Base-by-base conservation (phyloP, 805 yeast genomes). In the Starmerella kuoi region DNA sequence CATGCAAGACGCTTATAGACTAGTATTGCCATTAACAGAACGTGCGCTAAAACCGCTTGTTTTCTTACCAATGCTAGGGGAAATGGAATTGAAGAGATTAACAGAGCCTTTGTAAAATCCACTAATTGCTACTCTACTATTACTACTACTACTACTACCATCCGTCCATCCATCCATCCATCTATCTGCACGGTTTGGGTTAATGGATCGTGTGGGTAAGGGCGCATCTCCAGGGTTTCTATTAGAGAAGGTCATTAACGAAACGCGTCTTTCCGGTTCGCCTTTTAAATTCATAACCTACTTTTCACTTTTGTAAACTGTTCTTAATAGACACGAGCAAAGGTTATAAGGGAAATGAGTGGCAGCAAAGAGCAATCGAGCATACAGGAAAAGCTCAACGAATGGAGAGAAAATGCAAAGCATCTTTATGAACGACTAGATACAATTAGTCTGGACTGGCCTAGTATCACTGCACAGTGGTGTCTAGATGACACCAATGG, bases 1-100 rank as follows among this genome's bases (percentile, higher is more conserved):
- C 59, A 82, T 88, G 50, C 94, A 82, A 56, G 98, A 91, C 62
- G 97, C 98, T 0, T 88, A 70, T 59, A 71, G 95, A 49, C 67
- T 91, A 53, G 78, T 88, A 6, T 59, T 91, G 33, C 97, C 97
- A 2, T 56, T 91, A 15, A 76, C 81, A 2, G 76, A 73, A 20
- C 74, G 67, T 44, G 66, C 81, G 27, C 60, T 72, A 17, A 45
- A 40, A 18, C 46, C 60, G 43, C 44, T 54, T 4, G 52, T 56
- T 12, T 60, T 59, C 31, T 42, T 60, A 25, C 51, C 55, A 11
- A 33, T 34, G 9, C 40, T 49, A 11, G 31, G 12, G 3, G 37
- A n/a, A n/a, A 25, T 23, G 12, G 30, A 33, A 22, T 46, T 38
- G 6, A 30, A 15, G 7, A 35, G 19, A 14, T 37, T 46, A 4